Evolutionary conservation across 2,329 filamentous ascomycete species (phyloP).

Genomic region (Cercospora sojina): DNA sequence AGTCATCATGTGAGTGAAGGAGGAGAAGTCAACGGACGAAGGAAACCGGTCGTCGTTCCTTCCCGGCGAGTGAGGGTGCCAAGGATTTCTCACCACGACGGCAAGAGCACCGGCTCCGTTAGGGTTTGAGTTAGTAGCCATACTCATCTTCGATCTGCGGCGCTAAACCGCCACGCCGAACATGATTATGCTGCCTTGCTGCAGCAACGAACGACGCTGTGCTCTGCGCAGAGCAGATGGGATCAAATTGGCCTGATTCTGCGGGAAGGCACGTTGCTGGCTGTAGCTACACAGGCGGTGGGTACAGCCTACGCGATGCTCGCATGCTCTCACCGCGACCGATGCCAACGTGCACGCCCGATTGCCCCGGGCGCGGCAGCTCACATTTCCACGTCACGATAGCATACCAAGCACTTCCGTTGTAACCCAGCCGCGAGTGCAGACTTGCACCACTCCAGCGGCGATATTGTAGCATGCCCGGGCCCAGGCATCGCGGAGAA

Average conservation of each 20-base stretch:
- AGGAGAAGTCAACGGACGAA: neutral
- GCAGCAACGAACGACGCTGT: neutral
- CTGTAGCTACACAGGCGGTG: neutral
- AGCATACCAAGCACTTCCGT: neutral
- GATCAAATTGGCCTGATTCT: neutral
- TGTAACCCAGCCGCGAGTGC: neutral
- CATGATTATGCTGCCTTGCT: neutral
- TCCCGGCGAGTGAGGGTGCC: neutral
- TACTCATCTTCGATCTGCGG: neutral
- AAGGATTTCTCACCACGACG: neutral
- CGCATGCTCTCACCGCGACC: neutral
- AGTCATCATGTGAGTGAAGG: neutral
- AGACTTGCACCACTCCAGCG: neutral
- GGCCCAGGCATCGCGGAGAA: neutral
- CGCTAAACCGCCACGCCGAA: neutral
- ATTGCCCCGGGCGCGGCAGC: neutral
- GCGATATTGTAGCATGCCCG: neutral
- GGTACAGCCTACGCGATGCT: neutral
- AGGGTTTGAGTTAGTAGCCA: neutral
- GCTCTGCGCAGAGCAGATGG: too few species aligned
- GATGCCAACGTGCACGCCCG: neutral
- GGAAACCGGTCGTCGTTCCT: neutral
- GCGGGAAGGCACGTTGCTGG: neutral
- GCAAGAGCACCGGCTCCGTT: too few species aligned
- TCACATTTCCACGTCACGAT: neutral